Evolutionary conservation across 2,329 filamentous ascomycete species (phyloP), one percentile per base, ranked within the genome.

Genomic region (Fusarium chlamydosporum): DNA sequence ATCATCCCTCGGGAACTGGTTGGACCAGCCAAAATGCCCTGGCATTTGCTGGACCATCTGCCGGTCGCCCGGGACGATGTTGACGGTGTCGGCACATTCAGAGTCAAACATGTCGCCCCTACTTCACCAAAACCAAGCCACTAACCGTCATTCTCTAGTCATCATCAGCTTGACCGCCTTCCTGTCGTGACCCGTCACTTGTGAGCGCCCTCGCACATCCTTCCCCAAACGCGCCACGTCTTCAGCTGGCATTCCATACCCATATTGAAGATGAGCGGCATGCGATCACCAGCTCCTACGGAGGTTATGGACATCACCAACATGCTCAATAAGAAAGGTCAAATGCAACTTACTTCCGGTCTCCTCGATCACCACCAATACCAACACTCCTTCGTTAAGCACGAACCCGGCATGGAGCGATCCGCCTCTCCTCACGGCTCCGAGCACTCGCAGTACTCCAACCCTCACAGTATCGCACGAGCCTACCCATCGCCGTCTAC

Each of bases 351-450:
- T 48, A 66, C 74, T 41, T 76, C 73, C 58, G 70, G 69, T 66
- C 74, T 77, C 46, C 62, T 76, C 60, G 76, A 80, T 58, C 77
- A 77, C 45, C 62, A 69, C 42, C 65, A 67, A 67, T 75, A 73
- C 57, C 77, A 76, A 56, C 73, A 75, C 51, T 68, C 74, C 56
- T 73, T 78, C 64, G 72, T 79, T 61, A 81, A 80, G 65, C 70
- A 74, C 46, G 79, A 81, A 51, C 73, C 78, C 47, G 75, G 71
- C 16, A 82, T 88, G 74, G 86, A 88, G 57, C 84, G 86, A 60
- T 83, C 85, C 47, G 84, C 82, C 70, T 88, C 86, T 8, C 86
- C 86, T 11, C 86, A 89, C 76, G 85, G 85, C 57, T 88, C 86
- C 15, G 86, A 88, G 70, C 84, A 86, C 75, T 88, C 86, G 7